phyloP scores from a whole-genome alignment of 1,284 basidiomycete genomes.

The Irpex lacteus region DNA sequence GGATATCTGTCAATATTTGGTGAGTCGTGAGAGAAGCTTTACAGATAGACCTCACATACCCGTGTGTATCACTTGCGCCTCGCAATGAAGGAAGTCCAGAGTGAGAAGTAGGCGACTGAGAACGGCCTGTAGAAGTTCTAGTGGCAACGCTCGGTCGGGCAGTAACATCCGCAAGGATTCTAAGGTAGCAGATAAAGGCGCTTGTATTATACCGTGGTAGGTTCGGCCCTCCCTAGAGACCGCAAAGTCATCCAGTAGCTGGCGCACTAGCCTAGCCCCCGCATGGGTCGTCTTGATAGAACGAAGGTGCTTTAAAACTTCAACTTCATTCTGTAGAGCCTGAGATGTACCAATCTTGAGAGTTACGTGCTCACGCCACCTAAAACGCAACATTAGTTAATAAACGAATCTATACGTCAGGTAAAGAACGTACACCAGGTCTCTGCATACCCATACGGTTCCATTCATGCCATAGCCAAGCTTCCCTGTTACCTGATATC shows the following conservation, averaged over 20 bases:
- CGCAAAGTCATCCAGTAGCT: neutral
- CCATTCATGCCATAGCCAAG: conserved; percentile 27
- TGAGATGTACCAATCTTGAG: neutral
- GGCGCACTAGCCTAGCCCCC: neutral
- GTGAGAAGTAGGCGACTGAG: conserved; percentile 16
- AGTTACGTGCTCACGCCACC: neutral
- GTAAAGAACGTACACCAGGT: conserved; percentile 18
- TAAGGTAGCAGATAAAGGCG: neutral
- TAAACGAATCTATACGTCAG: neutral
- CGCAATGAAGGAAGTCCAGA: conserved; percentile 21
- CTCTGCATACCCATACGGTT: conserved; percentile 27
- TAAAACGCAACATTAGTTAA: neutral
- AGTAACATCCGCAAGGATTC: neutral
- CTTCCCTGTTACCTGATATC: conserved; percentile 28
- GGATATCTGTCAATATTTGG: neutral
- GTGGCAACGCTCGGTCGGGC: neutral
- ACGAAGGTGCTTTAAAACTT: neutral
- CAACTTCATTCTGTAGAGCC: neutral
- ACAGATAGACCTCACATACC: conserved; percentile 3
- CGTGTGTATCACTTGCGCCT: conserved; percentile 23
- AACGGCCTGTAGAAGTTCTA: conserved; percentile 5
- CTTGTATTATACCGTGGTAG: neutral
- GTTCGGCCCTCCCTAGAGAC: neutral
- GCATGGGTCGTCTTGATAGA: neutral
- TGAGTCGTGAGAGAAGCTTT: too few relatives aligned